Base-by-base conservation (phyloP, 208 protist species). In the Zelonia costaricensis region DNA sequence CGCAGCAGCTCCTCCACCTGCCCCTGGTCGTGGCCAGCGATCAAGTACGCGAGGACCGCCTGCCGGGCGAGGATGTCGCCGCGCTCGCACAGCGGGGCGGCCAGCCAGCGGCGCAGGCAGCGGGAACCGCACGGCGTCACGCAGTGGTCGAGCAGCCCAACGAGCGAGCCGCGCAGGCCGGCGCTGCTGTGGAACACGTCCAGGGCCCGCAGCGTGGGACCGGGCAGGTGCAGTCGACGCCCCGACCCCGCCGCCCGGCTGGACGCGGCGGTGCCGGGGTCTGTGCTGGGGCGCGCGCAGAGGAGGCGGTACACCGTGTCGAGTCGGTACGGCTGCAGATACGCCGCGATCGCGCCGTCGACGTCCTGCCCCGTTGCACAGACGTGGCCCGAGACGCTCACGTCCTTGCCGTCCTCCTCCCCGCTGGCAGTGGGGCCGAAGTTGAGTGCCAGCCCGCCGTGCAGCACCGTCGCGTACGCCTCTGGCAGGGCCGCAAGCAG, bases 111-210 rank as follows among this genome's bases (percentile, higher is more conserved):
- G 35, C 85, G 84, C 59, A 96, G 71, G 35, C 66, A 66, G 16
- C 90, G 75, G 18, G 72, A 46, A 20, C 90, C 90, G 30, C 76
- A 75, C 33, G 75, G 52, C 9, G 90, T 96, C 1, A 84, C 4
- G 55, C 66, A 81, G 74, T 81, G 83, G 58, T 93, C 82, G n/a
- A 96, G 66, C 35, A 93, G 60, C 20, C 55, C 43, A 4, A 93
- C 44, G 22, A 96, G 57, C 15, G 86, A 88, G 20, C 80, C 79
- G 2, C 56, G 62, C 15, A 33, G 52, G 15, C 64, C 64, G 18
- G 62, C 55, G 56, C 79, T 81, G 68, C 82, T 91, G 71, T 84
- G 64, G 53, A 95, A 93, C n/a, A 95, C 49, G 56, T 95, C 86
- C 55, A 95, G 66, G 1, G 89, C 89, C 13, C 86, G 68, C 63